phyloP scores from a whole-genome alignment of 805 yeast genomes.

The Vanderwaltozyma yarrowii region DNA sequence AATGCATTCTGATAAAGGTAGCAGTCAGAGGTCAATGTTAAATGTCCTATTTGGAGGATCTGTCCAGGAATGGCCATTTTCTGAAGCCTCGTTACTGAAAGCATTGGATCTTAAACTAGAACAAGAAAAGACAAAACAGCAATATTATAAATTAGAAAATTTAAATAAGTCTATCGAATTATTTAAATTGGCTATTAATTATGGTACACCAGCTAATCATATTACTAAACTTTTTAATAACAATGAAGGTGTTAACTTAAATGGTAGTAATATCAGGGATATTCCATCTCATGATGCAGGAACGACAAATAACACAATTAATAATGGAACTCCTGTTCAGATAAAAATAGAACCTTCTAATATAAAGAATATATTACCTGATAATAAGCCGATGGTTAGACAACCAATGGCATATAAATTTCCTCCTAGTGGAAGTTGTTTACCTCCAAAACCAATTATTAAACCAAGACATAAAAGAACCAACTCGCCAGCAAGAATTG shows the following conservation, averaged over 20 bases:
- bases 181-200: conserved; percentile 46
- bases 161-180: conserved; percentile 52
- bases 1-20: too few relatives aligned
- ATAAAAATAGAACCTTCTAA: neutral
- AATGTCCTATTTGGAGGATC: neutral
- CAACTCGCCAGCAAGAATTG: conserved; percentile 59
- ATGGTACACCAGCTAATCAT: conserved; percentile 54
- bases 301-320: too few relatives aligned
- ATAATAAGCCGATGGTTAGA: neutral
- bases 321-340: neutral
- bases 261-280: too few relatives aligned
- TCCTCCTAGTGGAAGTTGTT: conserved; percentile 11
- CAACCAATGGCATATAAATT: conserved; percentile 14
- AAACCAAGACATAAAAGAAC: conserved; percentile 30
- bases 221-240: conserved; percentile 47
- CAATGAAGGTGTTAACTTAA: neutral
- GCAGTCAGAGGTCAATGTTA: neutral
- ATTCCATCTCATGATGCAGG: too few relatives aligned
- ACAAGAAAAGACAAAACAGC: conserved; percentile 79
- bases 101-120: conserved; percentile 53
- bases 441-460: conserved; percentile 6
- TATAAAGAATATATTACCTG: neutral
- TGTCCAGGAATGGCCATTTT: conserved; percentile 37
- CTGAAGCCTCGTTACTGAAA: conserved; percentile 47
- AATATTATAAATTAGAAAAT: conserved; percentile 56